Base-by-base conservation (phyloP, 805 yeast species). In the Candida ponderosae region DNA sequence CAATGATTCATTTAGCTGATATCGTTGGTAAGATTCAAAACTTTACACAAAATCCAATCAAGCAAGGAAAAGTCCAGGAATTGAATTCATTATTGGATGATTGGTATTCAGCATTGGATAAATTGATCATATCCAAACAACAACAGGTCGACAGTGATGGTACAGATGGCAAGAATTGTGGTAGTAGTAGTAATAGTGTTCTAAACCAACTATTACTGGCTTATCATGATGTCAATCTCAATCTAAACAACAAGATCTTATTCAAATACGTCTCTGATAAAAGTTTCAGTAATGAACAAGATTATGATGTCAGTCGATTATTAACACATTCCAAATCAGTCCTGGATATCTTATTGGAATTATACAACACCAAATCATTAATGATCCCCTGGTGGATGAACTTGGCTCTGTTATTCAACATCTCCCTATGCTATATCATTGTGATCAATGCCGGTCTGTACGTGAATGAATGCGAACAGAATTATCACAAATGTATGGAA, bases 311-410 rank as follows among this genome's bases (percentile, higher is more conserved):
- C 19, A 29, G 56, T 27, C 39, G 51, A 42, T 57, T 68, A 3
- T 19, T 64, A 2, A 53, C 47, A 18, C 53, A 64, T 27, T 57
- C 60, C 35, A 46, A 47, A 13, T 57, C 62, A 16, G 52, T 61
- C 4, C 43, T 65, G 9, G 54, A 51, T 16, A 45, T 65, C 8
- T 43, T 65, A 23, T 48, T 51, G 31, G 50, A 54, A 37, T 43
- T 66, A 20, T 51, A 54, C 18, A 47, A 53, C 11, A 55, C 56
- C 5, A 56, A 58, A 1, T 37, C 46, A 48, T 18, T 49, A 34
- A 60, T 51, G 38, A 47, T 64, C 13, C 81, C 81, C 3, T 76
- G 82, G 82, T 72, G 73, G 64, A 43, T 65, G 33, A 64, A 59
- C 21, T 51, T 78, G 33, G 56, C 68, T 4, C 47, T 70, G 11